Base-by-base conservation (phyloP, 805 yeast species). In the Candida sanyiensis region DNA sequence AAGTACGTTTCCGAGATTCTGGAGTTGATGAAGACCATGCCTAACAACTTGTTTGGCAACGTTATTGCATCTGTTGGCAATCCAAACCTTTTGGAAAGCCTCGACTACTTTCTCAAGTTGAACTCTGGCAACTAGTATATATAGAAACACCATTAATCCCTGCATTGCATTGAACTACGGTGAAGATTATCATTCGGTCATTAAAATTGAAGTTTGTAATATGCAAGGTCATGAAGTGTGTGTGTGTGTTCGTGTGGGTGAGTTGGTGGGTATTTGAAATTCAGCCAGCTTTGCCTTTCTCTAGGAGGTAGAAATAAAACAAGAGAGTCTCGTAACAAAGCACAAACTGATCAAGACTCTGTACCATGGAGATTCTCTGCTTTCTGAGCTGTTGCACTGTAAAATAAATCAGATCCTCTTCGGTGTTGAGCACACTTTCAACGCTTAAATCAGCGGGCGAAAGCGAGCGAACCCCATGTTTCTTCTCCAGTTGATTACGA, bases 351-450 rank as follows among this genome's bases (percentile, higher is more conserved):
- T 81, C 77, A 43, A 84, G 67, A 51, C 77, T 82, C 56, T 85
- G 95, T 11, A 86, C 95, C 93, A 85, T 85, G 5, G 34, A 78
- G 19, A 85, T 68, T 47, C 95, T 62, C 58, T 84, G 93, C 44
- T 75, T 72, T 48, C 95, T 67, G 51, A 85, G 76, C 37, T 68
- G 71, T 48, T 80, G 75, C 10, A 85, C 80, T 4, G 77, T 72
- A 47, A 77, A 70, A 49, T 71, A 77, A 3, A 85, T 67, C 18
- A 52, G 45, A 36, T 51, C 56, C 66, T 40, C 81, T 66, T 83
- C 90, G 19, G 48, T 35, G 16, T 37, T 30, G 10, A 26, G 47
- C 47, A 54, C 41, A 40, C 26, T 35, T 37, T 35, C 46, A 28
- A 46, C 35, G 3, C 19, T 21, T n/a, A n/a, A n/a, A n/a, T n/a